A percentile compares a stretch with the other conserved stretches of the same genome.
phyloP scores from a whole-genome alignment of 2,329 filamentous ascomycete species.

The Fusarium stilboides region DNA sequence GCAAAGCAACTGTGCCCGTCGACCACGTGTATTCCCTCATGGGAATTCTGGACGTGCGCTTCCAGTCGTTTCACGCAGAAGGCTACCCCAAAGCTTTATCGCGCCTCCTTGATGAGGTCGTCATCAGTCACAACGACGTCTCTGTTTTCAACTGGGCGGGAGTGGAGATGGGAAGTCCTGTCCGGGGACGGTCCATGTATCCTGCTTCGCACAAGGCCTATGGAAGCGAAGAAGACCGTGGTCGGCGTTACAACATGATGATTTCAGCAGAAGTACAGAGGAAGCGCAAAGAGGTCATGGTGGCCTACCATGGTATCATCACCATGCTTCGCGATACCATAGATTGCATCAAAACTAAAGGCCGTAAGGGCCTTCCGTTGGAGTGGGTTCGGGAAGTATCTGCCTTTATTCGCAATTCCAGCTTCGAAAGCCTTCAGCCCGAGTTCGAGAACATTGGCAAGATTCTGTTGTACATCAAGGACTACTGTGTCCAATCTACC shows the following conservation, averaged over 20 bases:
- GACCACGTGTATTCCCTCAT: conserved; percentile 13
- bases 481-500: not conserved
- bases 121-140: conserved; percentile 9
- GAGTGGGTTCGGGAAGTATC: not conserved
- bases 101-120: conserved; percentile 1
- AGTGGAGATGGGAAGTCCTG: conserved; percentile 5
- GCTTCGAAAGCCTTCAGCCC: not conserved
- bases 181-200: conserved; percentile 11
- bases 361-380: not conserved
- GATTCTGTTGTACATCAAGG: conserved; percentile 1
- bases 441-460: conserved; percentile 1
- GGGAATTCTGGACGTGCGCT: conserved; percentile 10
- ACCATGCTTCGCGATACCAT: conserved; percentile 10
- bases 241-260: conserved; percentile 11
- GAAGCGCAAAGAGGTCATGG: conserved; percentile 4
- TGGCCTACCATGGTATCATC: not conserved
- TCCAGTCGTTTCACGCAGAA: conserved; percentile 9
- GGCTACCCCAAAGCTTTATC: conserved; percentile 6
- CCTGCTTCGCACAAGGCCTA: not conserved
- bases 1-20: conserved; percentile 2
- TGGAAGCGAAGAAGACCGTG: not conserved
- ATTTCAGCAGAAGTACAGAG: conserved; percentile 1
- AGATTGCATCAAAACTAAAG: not conserved
- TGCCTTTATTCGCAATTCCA: not conserved
- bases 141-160: conserved; percentile 11